A percentile compares a stretch with the other conserved stretches of the same genome.
Evolutionary conservation across 2,329 filamentous ascomycete species (phyloP).

Genomic region (Cordyceps fumosorosea): DNA sequence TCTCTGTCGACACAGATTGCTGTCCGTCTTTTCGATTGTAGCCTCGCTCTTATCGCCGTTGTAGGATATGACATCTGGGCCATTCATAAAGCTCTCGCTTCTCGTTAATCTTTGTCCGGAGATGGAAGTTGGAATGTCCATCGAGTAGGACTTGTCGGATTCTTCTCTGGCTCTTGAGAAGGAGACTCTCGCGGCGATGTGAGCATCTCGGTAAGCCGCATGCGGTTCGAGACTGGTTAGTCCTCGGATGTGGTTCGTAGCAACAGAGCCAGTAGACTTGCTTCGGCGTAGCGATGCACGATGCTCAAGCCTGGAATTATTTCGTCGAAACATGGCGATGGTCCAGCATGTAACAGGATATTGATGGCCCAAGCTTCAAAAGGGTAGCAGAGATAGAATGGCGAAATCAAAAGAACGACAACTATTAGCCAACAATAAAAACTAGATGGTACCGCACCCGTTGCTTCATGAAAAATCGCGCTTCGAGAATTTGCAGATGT

Average conservation of each 20-base stretch:
- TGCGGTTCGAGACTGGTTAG: constrained; percentile 44
- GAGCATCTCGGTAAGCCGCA: constrained; percentile 51
- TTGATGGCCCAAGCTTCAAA: neutral
- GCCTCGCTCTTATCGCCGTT: constrained; percentile 15
- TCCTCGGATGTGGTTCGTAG: constrained; percentile 31
- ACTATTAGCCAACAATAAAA: neutral
- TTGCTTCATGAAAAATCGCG: neutral
- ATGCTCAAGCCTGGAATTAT: constrained; percentile 37
- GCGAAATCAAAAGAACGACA: constrained; percentile 1
- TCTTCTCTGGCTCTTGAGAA: constrained; percentile 41
- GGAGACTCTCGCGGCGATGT: constrained; percentile 55
- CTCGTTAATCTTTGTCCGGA: constrained; percentile 9
- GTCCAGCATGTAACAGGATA: neutral
- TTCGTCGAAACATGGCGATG: constrained; percentile 41
- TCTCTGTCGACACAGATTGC: constrained; percentile 36
- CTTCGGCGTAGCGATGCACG: constrained; percentile 39
- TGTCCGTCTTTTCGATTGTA: constrained; percentile 15
- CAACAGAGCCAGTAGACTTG: constrained; percentile 46
- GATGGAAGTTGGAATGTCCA: neutral
- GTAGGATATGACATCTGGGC: constrained; percentile 14
- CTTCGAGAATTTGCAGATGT: neutral
- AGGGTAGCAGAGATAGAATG: neutral
- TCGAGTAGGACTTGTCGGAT: neutral
- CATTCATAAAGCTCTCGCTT: constrained; percentile 19
- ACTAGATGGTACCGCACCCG: neutral